Evolutionary conservation across 306 rosid genomes (phyloP), one percentile per base, ranked within the genome.

Genomic region (Spatholobus suberectus): DNA sequence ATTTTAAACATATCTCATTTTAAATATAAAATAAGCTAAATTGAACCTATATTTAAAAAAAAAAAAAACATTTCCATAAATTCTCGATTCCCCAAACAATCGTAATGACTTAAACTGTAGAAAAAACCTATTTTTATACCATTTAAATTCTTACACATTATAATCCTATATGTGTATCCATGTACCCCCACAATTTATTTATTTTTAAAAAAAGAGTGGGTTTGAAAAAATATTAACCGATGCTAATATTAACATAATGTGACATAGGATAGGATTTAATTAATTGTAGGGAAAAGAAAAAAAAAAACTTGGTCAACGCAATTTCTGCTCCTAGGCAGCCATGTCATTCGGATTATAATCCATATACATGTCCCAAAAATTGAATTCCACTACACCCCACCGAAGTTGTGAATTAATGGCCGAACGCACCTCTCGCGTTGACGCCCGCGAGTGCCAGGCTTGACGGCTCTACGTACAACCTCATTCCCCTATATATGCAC

Each of bases 381-480:
- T 63, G 43, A 63, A 8, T 17, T 62, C 44, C 17, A 68, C 29
- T 68, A 9, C 15, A 68, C 49, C 73, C 73, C 73, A 68, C 73
- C 58, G 44, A 43, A 52, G 70, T 37, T 37, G 73, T 38, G 67
- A 82, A 76, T 68, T 21, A 4, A 35, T 37, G 97, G 93, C 58
- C 66, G 15, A 49, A 81, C 94, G 84, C 3, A 24, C 69, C 8
- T 47, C 18, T 89, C 92, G 97, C 85, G 90, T 91, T 91, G 97
- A 90, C 92, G 83, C 67, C 61, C 55, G 78, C 73, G 51, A 70
- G 70, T 49, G 81, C 81, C 72, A 81, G 75, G 65, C 70, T 73
- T 82, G 88, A 86, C 89, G 82, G 63, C 86, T 77, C 78, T 73
- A 80, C 81, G 82, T 27, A 52, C 80, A 59, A 21, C 54, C 59